These are phyloP conservation scores for Cystofilobasidium capitatum DNA, from an alignment of 768 basidiomycete genomes.

Conservation along the genomic window DNA sequence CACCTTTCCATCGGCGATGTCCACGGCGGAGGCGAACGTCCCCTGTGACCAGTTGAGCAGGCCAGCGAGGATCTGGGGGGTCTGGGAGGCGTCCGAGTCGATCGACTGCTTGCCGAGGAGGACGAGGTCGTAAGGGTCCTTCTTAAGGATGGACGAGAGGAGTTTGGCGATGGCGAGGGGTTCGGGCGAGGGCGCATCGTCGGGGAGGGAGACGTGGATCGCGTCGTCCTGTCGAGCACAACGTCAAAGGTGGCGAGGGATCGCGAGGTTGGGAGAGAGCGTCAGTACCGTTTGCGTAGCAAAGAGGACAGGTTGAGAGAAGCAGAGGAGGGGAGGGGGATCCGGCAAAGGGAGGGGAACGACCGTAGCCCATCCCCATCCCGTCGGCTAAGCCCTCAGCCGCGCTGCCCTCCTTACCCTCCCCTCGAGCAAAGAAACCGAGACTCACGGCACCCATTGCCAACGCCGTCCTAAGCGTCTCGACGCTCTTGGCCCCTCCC, in stretches of 20 bases:
- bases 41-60: conserved; percentile 87
- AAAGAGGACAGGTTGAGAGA: not conserved
- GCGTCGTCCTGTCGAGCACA: conserved; percentile 53
- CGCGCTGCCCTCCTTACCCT: too few relatives aligned
- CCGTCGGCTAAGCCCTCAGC: not conserved
- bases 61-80: conserved; percentile 94
- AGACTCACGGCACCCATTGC: conserved; percentile 72
- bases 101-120: conserved; percentile 98
- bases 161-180: conserved; percentile 85
- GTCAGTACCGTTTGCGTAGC: too few relatives aligned
- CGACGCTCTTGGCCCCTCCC: conserved; percentile 77
- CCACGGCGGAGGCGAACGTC: conserved; percentile 81
- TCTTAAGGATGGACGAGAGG: conserved; percentile 62
- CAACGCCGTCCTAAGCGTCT: conserved; percentile 87
- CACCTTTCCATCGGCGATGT: conserved; percentile 56
- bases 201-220: conserved; percentile 79
- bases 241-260: not conserved
- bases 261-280: not conserved
- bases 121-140: conserved; percentile 62
- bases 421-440: not conserved
- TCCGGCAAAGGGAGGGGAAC: not conserved
- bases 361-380: not conserved
- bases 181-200: conserved; percentile 63
- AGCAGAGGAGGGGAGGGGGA: not conserved
- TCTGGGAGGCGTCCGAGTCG: conserved; percentile 90